Evolutionary conservation across 202 grass and related monocot genomes (phyloP), one percentile per base, ranked within the genome.

Genomic region (Bolboschoenoplectus hybrid): DNA sequence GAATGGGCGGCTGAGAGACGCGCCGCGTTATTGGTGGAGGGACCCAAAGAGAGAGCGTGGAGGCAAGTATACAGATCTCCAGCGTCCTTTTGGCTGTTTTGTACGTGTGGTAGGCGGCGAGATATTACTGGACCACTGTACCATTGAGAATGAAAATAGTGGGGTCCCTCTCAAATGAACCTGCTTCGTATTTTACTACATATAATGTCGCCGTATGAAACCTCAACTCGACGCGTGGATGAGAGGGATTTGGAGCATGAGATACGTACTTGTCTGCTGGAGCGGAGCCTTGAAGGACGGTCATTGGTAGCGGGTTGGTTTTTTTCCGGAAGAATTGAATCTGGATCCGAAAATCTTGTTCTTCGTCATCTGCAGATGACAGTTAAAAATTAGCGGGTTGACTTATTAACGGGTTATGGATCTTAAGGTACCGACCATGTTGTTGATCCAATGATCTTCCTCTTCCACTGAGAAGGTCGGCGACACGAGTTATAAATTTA

Each of bases 21-120:
- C 38, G 64, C 61, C 51, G 43, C 71, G 81, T 57, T 71, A 70
- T 70, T 46, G 20, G 17, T 69, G 63, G 63, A 83, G 43, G 19
- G 81, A 26, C 20, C 51, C 40, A 40, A 51, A 17, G 74, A 78
- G 11, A 75, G 26, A 47, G 20, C 20, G 4, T 51, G 19, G 9
- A 52, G 12, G 1, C n/a, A 19, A 52, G 9, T 0, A 14, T 3
- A 52, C 19, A 14, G 9, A 75, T 75, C 71, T 75, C 9, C 3
- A 52, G 44, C 46, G 46, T 13, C 46, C 20, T 13, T 34, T 12
- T 47, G 7, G 16, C n/a, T 41, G 2, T 68, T 68, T 0, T 12
- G 1, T 50, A 5, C n/a, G 3, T 74, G 44, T 74, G 12, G 8
- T 8, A 4, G 10, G 3, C 5, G 2, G 8, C 62, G 26, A 64